Evolutionary conservation across 495 filamentous ascomycete species (phyloP).

Genomic region (Penicillium mononematosum): DNA sequence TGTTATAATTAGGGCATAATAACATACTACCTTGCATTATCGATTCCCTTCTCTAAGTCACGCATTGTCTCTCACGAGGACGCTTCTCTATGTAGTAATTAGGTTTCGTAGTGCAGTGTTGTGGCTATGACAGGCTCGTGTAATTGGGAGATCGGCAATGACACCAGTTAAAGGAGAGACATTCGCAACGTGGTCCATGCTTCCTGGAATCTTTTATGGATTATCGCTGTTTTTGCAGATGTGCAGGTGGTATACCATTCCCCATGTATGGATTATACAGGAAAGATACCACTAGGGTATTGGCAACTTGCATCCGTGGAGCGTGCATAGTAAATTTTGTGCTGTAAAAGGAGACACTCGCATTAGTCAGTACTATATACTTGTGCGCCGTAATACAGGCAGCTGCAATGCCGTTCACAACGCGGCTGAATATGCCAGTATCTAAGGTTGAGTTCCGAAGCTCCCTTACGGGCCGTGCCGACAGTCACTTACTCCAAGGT

Average conservation of each 20-base stretch:
- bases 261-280: not conserved
- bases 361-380: not conserved
- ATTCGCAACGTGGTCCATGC: not conserved
- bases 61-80: not conserved
- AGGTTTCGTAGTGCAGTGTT: not conserved
- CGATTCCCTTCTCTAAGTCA: not conserved
- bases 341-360: not conserved
- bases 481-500: not conserved
- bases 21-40: not conserved
- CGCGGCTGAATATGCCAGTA: not conserved
- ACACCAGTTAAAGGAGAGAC: not conserved
- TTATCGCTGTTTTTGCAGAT: not conserved
- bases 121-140: slow-evolving; percentile 1
- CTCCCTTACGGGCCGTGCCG: slow-evolving; percentile 10
- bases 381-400: slow-evolving; percentile 11
- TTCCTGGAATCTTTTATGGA: not conserved
- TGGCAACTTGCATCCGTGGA: not conserved
- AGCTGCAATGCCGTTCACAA: slow-evolving; percentile 20
- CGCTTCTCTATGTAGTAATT: not conserved
- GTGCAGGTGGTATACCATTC: not conserved
- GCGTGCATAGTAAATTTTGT: not conserved
- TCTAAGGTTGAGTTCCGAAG: not conserved
- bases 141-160: slow-evolving; percentile 14
- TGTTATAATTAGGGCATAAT: not conserved
- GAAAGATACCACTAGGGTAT: not conserved